Evolutionary conservation across 2,329 filamentous ascomycete species (phyloP).

Genomic region (Beauveria medogensis): DNA sequence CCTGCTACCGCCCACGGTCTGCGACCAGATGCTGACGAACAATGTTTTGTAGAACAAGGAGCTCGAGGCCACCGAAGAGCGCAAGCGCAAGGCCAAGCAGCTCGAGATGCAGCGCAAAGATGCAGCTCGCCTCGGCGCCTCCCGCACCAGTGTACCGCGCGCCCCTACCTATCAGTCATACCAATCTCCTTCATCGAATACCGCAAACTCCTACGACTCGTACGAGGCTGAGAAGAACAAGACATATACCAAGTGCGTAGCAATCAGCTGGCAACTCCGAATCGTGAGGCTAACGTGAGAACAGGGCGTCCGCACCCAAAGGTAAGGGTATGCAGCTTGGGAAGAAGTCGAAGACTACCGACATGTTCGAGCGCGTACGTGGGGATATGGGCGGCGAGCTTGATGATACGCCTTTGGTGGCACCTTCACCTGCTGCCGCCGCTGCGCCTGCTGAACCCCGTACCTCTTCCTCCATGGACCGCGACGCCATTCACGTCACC

Average conservation of each 20-base stretch:
- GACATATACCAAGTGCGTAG: constrained; percentile 63
- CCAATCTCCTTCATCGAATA: constrained; percentile 66
- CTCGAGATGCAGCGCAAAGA: constrained; percentile 98
- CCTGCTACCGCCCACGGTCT: background rate
- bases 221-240: constrained; percentile 99
- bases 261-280: background rate
- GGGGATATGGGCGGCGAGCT: constrained; percentile 83
- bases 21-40: constrained; percentile 17
- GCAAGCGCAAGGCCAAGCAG: constrained; percentile 97
- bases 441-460: constrained; percentile 47
- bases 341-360: constrained; percentile 96
- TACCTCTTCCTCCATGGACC: constrained; percentile 61
- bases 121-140: constrained; percentile 68
- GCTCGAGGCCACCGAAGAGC: constrained; percentile 93
- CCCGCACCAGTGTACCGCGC: constrained; percentile 58
- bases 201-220: constrained; percentile 78
- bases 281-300: constrained; percentile 9
- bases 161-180: constrained; percentile 84
- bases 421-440: constrained; percentile 41
- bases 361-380: constrained; percentile 93
- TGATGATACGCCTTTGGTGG: constrained; percentile 67
- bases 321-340: constrained; percentile 98
- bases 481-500: constrained; percentile 80
- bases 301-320: constrained; percentile 58
- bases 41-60: constrained; percentile 73